Evolutionary conservation across 164 flowering plant species (phyloP), one percentile per base, ranked within the genome.

Genomic region (Echeveria elegans): DNA sequence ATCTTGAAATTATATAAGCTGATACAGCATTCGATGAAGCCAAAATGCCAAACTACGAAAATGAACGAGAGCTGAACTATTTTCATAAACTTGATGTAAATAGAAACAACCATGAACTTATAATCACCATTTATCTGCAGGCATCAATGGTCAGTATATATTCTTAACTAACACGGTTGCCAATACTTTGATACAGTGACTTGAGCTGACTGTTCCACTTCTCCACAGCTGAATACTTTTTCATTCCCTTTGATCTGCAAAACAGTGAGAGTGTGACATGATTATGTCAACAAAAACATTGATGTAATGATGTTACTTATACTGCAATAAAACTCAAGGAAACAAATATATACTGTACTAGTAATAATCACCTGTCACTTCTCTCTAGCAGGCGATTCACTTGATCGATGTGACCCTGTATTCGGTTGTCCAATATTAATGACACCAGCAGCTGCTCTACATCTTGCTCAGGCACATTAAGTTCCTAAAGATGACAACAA

Each of bases 131-230:
- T n/a, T n/a, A n/a, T n/a, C n/a, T n/a, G n/a, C n/a, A n/a, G n/a
- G n/a, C n/a, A n/a, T n/a, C n/a, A n/a, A n/a, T n/a, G n/a, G n/a
- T n/a, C n/a, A 34, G 7, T 34, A 7, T 34, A 34, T 34, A 7
- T 34, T 71, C 50, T 84, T 77, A 84, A 72, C 80, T 80, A 9
- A 94, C 84, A 67, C 93, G 72, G 73, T 87, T 91, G 81, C 80
- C 70, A 29, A 94, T 69, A 34, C 89, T 88, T 72, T 86, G 96
- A 66, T 79, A 83, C 11, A 94, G 83, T 19, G 94, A 86, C 73
- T 72, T 80, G 9, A 94, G 89, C 82, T 91, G 99, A 12, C 92
- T 81, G 82, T 92, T 94, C 99, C 99, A 94, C 74, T 92, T 94
- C 52, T 94, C 96, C 63, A 94, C 75, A 15, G 97, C 96, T 11